A percentile compares a stretch with the other conserved stretches of the same genome.
Evolutionary conservation across 148 eudicot genomes (phyloP).

Genomic region (Silene uniflora): DNA sequence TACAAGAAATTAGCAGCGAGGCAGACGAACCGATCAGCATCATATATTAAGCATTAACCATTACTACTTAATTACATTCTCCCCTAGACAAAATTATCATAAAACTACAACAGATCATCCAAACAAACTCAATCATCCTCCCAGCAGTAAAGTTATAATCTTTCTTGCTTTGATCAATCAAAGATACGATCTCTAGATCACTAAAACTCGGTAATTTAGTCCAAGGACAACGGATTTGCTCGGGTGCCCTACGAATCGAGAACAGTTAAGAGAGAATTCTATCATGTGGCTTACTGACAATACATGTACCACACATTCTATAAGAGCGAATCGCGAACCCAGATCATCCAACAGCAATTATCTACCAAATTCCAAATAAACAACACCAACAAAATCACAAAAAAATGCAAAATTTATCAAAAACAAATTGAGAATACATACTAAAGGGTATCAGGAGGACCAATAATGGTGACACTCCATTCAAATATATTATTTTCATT

Average conservation of each 20-base stretch:
- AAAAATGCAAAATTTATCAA: background rate
- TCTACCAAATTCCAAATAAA: background rate
- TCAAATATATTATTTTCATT: conserved; percentile 54
- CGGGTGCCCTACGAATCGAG: too few species aligned
- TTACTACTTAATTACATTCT: background rate
- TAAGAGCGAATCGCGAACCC: background rate
- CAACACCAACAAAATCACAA: too few species aligned
- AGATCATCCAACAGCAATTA: conserved; percentile 15
- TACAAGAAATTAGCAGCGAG: too few species aligned
- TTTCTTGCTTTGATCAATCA: background rate
- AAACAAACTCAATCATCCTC: background rate
- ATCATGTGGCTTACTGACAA: too few species aligned
- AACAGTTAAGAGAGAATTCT: too few species aligned
- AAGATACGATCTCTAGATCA: conserved; percentile 6
- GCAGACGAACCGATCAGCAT: background rate
- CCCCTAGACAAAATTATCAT: background rate
- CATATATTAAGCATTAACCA: background rate
- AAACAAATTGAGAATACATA: conserved; percentile 7
- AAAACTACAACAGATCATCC: background rate
- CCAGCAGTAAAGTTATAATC: background rate
- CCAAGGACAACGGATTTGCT: too few species aligned
- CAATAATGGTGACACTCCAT: conserved; percentile 60
- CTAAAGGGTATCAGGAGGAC: conserved; percentile 61
- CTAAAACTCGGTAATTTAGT: conserved; percentile 8
- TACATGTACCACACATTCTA: too few species aligned